Conservation (phyloP, 768 basidiomycete genomes). For the Suillus lakei region DNA sequence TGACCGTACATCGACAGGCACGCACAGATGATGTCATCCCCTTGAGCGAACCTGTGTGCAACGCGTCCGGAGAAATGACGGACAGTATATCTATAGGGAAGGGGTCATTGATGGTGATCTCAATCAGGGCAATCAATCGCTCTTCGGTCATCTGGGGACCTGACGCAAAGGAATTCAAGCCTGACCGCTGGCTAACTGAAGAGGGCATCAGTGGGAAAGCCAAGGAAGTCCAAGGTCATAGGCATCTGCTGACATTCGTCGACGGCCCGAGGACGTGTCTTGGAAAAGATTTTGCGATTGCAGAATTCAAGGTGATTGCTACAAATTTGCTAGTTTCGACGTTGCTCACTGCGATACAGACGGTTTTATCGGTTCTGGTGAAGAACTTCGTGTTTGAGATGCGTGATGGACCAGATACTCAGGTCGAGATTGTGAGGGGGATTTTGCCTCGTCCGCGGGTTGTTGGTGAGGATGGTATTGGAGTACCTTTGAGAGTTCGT, state of each 20-base stretch:
- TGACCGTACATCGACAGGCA: constrained; percentile 36
- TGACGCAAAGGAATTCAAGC: constrained; percentile 60
- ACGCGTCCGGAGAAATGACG: constrained; percentile 43
- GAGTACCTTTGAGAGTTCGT: constrained; percentile 36
- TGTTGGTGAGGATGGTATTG: constrained; percentile 28
- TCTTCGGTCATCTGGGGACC: constrained; percentile 65
- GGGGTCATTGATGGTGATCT: constrained; percentile 48
- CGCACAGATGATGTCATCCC: constrained; percentile 62
- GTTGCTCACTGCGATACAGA: constrained; percentile 29
- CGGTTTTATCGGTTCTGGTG: constrained; percentile 49
- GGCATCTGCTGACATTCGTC: constrained; percentile 55
- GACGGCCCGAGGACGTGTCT: constrained; percentile 57
- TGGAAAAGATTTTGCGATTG: constrained; percentile 52
- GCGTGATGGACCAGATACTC: constrained; percentile 21
- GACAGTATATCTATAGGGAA: constrained; percentile 49
- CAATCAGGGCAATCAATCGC: constrained; percentile 53
- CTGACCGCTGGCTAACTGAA: constrained; percentile 63
- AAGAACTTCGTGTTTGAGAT: constrained; percentile 30
- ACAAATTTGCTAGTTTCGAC: background rate
- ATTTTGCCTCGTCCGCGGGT: constrained; percentile 25
- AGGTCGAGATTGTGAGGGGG: constrained; percentile 18
- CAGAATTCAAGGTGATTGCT: constrained; percentile 35
- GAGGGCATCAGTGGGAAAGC: constrained; percentile 32
- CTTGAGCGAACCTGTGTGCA: constrained; percentile 52
- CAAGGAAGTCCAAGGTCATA: constrained; percentile 51